Percentiles rank a stretch among this genome's conserved stretches.
Evolutionary conservation across 495 filamentous ascomycete genomes (phyloP).

Genomic region (Lichina pygmaea): DNA sequence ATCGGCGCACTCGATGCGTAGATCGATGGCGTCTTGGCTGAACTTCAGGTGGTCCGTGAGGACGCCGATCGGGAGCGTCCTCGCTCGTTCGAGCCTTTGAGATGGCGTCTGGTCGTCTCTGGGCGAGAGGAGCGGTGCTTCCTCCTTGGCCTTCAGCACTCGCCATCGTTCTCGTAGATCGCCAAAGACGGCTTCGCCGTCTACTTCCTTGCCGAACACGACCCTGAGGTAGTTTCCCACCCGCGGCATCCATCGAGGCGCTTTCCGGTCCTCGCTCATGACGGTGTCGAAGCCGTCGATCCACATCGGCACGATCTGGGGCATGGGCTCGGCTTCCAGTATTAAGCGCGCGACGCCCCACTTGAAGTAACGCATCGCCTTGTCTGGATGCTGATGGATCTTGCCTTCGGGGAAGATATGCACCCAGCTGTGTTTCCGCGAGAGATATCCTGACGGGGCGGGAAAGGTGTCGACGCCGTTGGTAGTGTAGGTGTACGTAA

Average conservation of each 20-base stretch:
- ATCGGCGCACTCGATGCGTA: slow-evolving; percentile 61
- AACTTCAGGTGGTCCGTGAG: slow-evolving; percentile 41
- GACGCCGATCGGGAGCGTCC: slow-evolving; percentile 23
- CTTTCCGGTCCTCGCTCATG: slow-evolving; percentile 58
- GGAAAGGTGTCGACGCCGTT: slow-evolving; percentile 27
- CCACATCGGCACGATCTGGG: slow-evolving; percentile 80
- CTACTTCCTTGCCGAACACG: slow-evolving; percentile 41
- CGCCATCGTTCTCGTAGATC: slow-evolving; percentile 45
- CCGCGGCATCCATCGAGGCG: slow-evolving; percentile 62
- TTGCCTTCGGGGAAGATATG: slow-evolving; percentile 92
- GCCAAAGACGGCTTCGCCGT: slow-evolving; percentile 32
- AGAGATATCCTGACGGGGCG: slow-evolving; percentile 24
- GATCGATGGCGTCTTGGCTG: slow-evolving; percentile 40
- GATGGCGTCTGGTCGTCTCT: slow-evolving; percentile 9
- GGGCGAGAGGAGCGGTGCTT: neutral
- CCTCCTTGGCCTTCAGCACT: slow-evolving; percentile 18
- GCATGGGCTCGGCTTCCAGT: slow-evolving; percentile 56
- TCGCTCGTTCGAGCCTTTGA: neutral
- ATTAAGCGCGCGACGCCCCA: slow-evolving; percentile 84
- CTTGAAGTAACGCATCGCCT: slow-evolving; percentile 83
- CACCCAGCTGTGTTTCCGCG: slow-evolving; percentile 45
- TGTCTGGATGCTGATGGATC: slow-evolving; percentile 61
- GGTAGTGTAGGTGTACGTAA: slow-evolving; percentile 32
- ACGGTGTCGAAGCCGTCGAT: slow-evolving; percentile 62
- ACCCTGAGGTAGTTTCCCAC: slow-evolving; percentile 41